Conservation (phyloP, 2,329 filamentous ascomycete species). For the Aspergillus sp. region DNA sequence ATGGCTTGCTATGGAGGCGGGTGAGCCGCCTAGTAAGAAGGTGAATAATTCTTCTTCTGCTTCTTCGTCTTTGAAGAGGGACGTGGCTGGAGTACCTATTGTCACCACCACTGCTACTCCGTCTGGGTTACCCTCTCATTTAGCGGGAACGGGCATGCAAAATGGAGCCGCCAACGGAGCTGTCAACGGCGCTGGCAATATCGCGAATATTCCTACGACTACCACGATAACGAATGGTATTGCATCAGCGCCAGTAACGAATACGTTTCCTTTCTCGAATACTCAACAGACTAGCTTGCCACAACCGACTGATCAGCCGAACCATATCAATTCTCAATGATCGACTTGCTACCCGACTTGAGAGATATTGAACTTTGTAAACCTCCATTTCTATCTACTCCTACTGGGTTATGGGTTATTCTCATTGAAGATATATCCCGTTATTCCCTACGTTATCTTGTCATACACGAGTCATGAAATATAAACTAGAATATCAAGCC, state of each 20-base stretch:
- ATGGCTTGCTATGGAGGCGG: slow-evolving; percentile 37
- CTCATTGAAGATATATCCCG: no score
- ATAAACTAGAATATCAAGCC: not conserved
- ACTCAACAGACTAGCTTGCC: not conserved
- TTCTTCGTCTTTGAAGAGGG: not conserved
- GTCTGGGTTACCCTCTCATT: not conserved
- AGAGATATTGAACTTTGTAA: not conserved
- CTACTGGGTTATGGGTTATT: no score
- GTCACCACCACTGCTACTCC: not conserved
- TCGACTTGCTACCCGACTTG: not conserved
- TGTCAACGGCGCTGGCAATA: not conserved
- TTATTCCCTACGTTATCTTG: no score
- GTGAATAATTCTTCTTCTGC: not conserved
- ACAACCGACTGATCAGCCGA: not conserved
- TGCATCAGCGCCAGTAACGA: not conserved
- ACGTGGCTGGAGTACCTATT: not conserved
- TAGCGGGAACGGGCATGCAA: not conserved
- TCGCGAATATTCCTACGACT: not conserved
- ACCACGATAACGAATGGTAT: not conserved
- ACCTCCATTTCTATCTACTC: no score
- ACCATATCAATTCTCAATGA: not conserved
- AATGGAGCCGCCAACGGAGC: not conserved
- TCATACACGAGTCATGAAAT: not conserved
- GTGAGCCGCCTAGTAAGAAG: slow-evolving; percentile 4
- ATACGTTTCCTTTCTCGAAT: not conserved